Conservation (phyloP, 352 stramenopile genomes). For the Globisporangium acanthophoron region DNA sequence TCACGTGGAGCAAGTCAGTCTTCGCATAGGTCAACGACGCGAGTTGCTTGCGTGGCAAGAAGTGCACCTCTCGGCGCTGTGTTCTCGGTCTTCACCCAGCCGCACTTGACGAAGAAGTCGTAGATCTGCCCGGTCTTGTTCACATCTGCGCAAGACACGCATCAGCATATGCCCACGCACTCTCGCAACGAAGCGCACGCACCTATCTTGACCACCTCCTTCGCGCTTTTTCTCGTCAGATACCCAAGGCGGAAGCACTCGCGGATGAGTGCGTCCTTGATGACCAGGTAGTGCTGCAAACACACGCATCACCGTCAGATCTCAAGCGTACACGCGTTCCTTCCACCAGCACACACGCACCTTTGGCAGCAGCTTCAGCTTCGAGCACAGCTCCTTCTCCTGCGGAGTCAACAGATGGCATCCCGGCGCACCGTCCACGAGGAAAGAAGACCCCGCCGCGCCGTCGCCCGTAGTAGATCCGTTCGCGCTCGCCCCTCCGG, state of each 20-base stretch:
- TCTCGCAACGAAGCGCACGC: constrained; percentile 6
- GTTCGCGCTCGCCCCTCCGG: constrained; percentile 5
- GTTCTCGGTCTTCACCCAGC: constrained; percentile 73
- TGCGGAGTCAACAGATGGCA: constrained; percentile 87
- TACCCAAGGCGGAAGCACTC: constrained; percentile 78
- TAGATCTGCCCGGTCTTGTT: constrained; percentile 85
- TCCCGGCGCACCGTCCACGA: constrained; percentile 76
- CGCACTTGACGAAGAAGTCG: constrained; percentile 88
- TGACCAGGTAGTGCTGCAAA: constrained; percentile 89
- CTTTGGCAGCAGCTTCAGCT: constrained; percentile 89
- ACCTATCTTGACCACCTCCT: constrained; percentile 91
- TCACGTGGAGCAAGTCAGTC: no score
- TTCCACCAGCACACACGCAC: constrained; percentile 17
- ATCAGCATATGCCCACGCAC: constrained; percentile 15
- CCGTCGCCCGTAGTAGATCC: constrained; percentile 5
- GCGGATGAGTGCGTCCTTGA: constrained; percentile 93
- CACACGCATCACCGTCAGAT: constrained; percentile 1
- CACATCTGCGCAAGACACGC: constrained; percentile 39
- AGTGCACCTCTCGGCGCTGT: constrained; percentile 33
- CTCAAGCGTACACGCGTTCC: not conserved
- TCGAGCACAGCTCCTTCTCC: constrained; percentile 88
- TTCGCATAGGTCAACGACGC: no score
- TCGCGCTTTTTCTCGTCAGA: constrained; percentile 67
- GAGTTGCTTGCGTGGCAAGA: not conserved
- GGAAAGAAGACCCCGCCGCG: constrained; percentile 35